A percentile compares a stretch with the other conserved stretches of the same genome.
These are phyloP conservation scores for Quercus dentata DNA, from an alignment of 306 rosid species.

Conservation along the genomic window DNA sequence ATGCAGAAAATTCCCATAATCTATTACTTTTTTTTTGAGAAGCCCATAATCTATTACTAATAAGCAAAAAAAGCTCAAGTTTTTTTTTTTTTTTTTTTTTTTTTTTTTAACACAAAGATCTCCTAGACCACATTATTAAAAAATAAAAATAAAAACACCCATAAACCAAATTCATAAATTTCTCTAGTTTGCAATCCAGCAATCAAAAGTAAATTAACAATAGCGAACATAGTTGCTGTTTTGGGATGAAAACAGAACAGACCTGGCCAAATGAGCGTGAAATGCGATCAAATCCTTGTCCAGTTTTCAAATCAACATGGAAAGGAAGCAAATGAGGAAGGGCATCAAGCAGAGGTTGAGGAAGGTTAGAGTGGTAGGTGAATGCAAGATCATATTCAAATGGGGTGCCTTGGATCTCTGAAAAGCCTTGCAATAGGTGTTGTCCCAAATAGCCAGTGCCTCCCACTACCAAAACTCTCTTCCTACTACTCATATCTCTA, in stretches of 20 bases:
- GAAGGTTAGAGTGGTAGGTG: slow-evolving; percentile 57
- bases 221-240: neutral
- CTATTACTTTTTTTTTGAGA: too few species aligned
- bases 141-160: too few species aligned
- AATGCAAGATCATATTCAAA: slow-evolving; percentile 62
- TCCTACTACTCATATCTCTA: slow-evolving; percentile 14
- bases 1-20: too few species aligned
- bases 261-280: slow-evolving; percentile 69
- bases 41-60: too few species aligned
- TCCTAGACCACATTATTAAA: too few species aligned
- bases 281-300: slow-evolving; percentile 70
- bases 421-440: slow-evolving; percentile 63
- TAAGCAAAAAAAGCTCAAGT: too few species aligned
- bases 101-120: too few species aligned
- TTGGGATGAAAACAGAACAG: neutral
- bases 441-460: slow-evolving; percentile 96
- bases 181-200: neutral
- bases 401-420: slow-evolving; percentile 22
- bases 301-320: slow-evolving; percentile 73
- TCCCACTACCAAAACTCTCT: slow-evolving; percentile 76
- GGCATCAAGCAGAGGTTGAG: slow-evolving; percentile 42
- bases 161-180: neutral
- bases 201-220: slow-evolving; percentile 13
- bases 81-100: too few species aligned
- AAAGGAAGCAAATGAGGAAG: slow-evolving; percentile 51